Evolutionary conservation across 2,329 filamentous ascomycete species (phyloP), one percentile per base, ranked within the genome.

Genomic region (Leptographium radiaticola): DNA sequence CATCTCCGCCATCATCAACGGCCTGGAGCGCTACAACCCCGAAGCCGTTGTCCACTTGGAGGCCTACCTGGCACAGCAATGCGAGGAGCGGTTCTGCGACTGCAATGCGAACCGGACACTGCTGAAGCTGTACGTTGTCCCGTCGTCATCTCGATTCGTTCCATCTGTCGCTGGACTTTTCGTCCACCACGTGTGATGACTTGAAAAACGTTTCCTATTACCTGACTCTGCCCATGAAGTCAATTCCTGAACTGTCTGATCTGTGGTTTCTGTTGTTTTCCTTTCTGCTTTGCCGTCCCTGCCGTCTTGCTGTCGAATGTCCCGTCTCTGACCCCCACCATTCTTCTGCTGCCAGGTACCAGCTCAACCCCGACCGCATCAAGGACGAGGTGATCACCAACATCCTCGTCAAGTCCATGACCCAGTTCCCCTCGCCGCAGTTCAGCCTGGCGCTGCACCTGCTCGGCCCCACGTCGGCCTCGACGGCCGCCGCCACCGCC

Each of bases 191-290:
- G 53, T 33, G 77, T 88, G 87, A 94, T 90, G 87, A 89, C 79
- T 77, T 73, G 71, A 85, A 94, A 72, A 85, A 94, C 88, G 89
- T 95, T 95, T 94, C 87, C 88, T 95, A 95, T 95, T 95, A 95
- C 81, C 88, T 87, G 89, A 94, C 71, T 70, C 72, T 25, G 5
- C 67, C 69, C 71, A 73, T 88, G 86, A 89, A 84, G 85, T 80
- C 70, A 75, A 68, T 66, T 70, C 77, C 81, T 83, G 79, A 84
- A 53, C 75, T 83, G 81, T 84, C 85, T 89, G 85, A 90, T 62
- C 56, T 66, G 56, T 59, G 61, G 59, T 30, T 25, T 40, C 3
- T 44, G 13, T 56, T 40, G 30, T 33, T 25, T 45, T 44, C n/a
- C 2, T 25, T 5, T 25, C 3, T 25, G 25, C 25, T 30, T 36